phyloP scores from a whole-genome alignment of 2,329 filamentous ascomycete species.

The Neonectria neomacrospora region DNA sequence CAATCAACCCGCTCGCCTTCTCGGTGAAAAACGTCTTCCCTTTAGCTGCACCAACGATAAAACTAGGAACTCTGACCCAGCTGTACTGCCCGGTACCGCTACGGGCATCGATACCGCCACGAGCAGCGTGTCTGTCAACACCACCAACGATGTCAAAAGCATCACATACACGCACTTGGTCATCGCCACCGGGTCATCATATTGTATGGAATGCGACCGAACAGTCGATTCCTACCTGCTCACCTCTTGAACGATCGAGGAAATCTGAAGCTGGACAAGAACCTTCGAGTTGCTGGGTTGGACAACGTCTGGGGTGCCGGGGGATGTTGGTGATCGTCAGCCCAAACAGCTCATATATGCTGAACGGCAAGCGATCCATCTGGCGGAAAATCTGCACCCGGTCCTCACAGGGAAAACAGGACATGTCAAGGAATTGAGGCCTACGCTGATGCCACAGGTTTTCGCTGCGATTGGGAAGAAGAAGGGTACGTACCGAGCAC shows the following conservation, averaged over 20 bases:
- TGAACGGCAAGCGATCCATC: constrained; percentile 8
- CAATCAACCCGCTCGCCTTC: constrained; percentile 8
- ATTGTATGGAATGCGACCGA: constrained; percentile 2
- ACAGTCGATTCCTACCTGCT: background rate
- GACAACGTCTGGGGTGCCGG: constrained; percentile 11
- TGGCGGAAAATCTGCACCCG: constrained; percentile 6
- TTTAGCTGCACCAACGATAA: constrained; percentile 8
- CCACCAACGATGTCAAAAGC: background rate
- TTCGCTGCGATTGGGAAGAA: constrained; percentile 11
- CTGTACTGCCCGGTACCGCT: constrained; percentile 9
- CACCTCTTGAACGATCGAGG: background rate
- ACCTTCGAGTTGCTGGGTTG: background rate
- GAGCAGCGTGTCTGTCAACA: background rate
- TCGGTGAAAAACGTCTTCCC: constrained; percentile 13
- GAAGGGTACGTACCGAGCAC: constrained; percentile 1
- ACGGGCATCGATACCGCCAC: background rate
- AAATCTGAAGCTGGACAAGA: background rate
- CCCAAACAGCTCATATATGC: constrained; percentile 16
- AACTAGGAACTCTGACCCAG: constrained; percentile 1
- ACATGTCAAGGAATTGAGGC: background rate
- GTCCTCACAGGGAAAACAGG: background rate
- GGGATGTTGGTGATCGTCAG: constrained; percentile 9
- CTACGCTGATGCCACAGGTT: background rate
- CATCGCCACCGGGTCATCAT: constrained; percentile 1
- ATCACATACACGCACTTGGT: background rate